Conservation (phyloP, 257 asterid species). For the Schizonepeta tenuifolia region DNA sequence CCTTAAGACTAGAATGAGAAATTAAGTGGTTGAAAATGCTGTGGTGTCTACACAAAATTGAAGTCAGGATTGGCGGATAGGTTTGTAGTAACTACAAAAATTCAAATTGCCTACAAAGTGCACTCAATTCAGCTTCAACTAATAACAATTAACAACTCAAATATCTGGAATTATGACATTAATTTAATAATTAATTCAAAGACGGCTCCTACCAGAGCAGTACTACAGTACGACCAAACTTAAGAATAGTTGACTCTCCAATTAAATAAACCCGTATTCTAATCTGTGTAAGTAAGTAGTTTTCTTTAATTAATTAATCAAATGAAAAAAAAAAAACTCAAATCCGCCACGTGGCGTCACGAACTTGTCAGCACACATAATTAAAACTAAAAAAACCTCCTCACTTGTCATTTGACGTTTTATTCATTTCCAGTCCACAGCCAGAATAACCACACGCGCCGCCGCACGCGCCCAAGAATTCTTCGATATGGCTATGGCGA, state of each 20-base stretch:
- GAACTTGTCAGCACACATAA: not conserved
- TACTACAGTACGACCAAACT: not conserved
- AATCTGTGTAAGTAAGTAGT: not conserved
- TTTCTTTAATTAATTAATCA: not conserved
- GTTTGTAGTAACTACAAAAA: too few relatives aligned
- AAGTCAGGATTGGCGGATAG: not conserved
- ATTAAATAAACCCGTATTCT: not conserved
- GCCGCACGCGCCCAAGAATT: constrained; percentile 31
- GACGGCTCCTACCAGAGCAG: constrained; percentile 11
- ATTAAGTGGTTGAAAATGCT: too few relatives aligned
- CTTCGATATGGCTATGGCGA: constrained; percentile 44
- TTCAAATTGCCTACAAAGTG: too few relatives aligned
- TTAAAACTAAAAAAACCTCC: constrained; percentile 23
- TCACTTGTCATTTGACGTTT: not conserved
- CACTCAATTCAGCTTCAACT: too few relatives aligned
- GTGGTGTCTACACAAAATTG: not conserved
- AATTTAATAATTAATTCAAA: constrained; percentile 12
- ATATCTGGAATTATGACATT: not conserved
- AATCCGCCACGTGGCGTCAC: constrained; percentile 20
- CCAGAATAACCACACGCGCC: constrained; percentile 29
- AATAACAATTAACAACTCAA: too few relatives aligned
- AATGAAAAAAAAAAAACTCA: not conserved
- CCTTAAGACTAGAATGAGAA: too few relatives aligned
- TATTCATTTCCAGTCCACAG: not conserved
- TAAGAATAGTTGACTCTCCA: not conserved